Percentiles rank a stretch among this genome's conserved stretches.
phyloP scores from a whole-genome alignment of 2,329 filamentous ascomycete genomes.

The Fusarium scirpi region DNA sequence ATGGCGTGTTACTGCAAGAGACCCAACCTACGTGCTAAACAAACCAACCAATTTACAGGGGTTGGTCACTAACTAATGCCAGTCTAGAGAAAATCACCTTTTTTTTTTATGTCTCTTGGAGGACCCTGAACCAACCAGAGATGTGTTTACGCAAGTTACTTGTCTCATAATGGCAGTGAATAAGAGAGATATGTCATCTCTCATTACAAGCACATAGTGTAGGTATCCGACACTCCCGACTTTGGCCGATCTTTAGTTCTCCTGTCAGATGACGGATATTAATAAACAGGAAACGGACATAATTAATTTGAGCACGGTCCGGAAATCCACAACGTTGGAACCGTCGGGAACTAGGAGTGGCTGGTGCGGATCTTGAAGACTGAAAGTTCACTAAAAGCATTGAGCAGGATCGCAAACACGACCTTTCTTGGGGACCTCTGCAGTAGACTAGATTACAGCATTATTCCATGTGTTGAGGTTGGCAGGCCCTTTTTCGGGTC shows the following conservation, averaged over 20 bases:
- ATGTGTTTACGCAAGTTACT: background rate
- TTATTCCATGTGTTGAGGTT: too few relatives aligned
- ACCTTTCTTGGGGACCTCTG: background rate
- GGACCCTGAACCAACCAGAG: conserved; percentile 40
- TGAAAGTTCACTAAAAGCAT: conserved; percentile 6
- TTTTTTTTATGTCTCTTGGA: conserved; percentile 3
- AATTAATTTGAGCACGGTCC: conserved; percentile 15
- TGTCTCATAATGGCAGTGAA: background rate
- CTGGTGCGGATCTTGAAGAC: conserved; percentile 25
- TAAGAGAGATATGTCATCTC: background rate
- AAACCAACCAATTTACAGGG: conserved; percentile 5
- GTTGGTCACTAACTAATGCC: background rate
- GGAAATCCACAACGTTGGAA: conserved; percentile 16
- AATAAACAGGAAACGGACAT: background rate
- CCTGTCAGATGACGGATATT: background rate
- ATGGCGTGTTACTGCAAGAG: conserved; percentile 32
- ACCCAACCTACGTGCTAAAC: background rate
- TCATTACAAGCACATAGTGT: background rate
- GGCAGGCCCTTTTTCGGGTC: too few relatives aligned
- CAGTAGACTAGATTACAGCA: background rate
- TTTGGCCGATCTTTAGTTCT: conserved; percentile 40
- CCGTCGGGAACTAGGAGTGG: conserved; percentile 30
- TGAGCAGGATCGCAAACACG: conserved; percentile 16
- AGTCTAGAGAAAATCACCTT: conserved; percentile 30
- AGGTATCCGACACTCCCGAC: conserved; percentile 17